Evolutionary conservation across 805 yeast species (phyloP).

Genomic region (Wickerhamiella sergipiensis): DNA sequence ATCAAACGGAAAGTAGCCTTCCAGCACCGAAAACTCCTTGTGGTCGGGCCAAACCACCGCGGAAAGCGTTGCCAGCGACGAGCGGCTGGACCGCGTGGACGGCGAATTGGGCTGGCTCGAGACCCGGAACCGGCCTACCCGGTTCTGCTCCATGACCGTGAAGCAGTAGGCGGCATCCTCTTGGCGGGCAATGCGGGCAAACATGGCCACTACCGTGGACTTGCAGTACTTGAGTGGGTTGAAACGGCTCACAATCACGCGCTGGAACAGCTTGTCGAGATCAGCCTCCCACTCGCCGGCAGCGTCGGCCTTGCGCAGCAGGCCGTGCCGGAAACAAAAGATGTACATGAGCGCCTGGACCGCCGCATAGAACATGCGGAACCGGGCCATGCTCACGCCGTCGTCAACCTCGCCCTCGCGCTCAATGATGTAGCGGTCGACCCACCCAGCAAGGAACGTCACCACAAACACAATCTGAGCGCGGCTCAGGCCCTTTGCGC

Average conservation of each 20-base stretch:
- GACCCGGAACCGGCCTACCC: slow-evolving; percentile 44
- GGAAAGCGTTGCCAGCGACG: slow-evolving; percentile 24
- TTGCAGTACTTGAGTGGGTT: slow-evolving; percentile 90
- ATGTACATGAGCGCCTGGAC: slow-evolving; percentile 84
- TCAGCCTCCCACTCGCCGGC: slow-evolving; percentile 27
- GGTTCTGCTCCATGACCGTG: slow-evolving; percentile 81
- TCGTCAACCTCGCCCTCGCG: slow-evolving; percentile 71
- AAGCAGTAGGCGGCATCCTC: slow-evolving; percentile 87
- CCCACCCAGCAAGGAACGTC: slow-evolving; percentile 73
- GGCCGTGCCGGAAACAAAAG: slow-evolving; percentile 71
- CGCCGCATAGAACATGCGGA: slow-evolving; percentile 78
- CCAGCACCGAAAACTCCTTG: slow-evolving; percentile 77
- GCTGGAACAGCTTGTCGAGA: slow-evolving; percentile 74
- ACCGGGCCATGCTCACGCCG: slow-evolving; percentile 75
- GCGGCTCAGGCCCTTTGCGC: slow-evolving; percentile 60
- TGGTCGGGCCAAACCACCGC: slow-evolving; percentile 37
- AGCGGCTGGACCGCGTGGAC: slow-evolving; percentile 3
- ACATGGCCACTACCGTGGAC: slow-evolving; percentile 83
- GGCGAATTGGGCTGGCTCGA: slow-evolving; percentile 3
- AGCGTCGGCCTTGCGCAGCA: slow-evolving; percentile 32
- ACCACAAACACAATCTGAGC: slow-evolving; percentile 70
- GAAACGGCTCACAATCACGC: slow-evolving; percentile 73
- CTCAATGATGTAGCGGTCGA: slow-evolving; percentile 65
- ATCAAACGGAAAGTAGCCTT: slow-evolving; percentile 94
- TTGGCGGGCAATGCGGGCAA: slow-evolving; percentile 82